Evolutionary conservation across 441 rosid genomes (phyloP), one percentile per base, ranked within the genome.

Genomic region (Syzygium syzygioides): DNA sequence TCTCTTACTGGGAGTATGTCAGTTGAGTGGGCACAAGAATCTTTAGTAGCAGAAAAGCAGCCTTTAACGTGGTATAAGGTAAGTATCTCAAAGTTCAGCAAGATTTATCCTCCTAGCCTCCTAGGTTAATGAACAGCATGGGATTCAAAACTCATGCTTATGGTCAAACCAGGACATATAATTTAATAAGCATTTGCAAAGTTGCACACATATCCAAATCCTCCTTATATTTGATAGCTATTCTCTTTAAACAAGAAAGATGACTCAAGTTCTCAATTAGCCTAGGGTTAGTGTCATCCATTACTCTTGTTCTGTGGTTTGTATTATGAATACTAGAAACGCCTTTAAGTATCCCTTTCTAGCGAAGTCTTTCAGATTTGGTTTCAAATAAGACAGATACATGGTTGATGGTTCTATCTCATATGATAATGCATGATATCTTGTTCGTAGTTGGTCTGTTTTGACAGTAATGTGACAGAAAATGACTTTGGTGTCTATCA

Each of bases 41-140:
- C 97, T 89, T 91, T 93, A 6, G 99, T 95, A 76, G 91, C 99
- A 79, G 93, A 62, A 89, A 97, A 92, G 91, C 98, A 95, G 90
- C 98, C 99, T 13, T 94, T 98, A 20, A 96, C 95, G 86, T 98
- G 99, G 99, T 98, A 92, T 92, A 97, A 94, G 93, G 99, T 98
- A 91, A 90, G 95, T 89, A 53, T 79, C 54, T 37, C 48, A 57
- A 87, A 89, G 62, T 79, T 76, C 86, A 37, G 32, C 57, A 60
- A 87, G 79, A 53, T 26, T 66, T 30, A 55, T 83, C 86, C 68
- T 88, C 68, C 7, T 41, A 52, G 84, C 83, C 52, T 76, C 83
- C 83, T 37, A 37, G 52, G 52, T 41, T 41, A 37, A 76, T 76
- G 52, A 23, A 76, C 48, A 5, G n/a, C 23, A 41, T 37, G 52